Evolutionary conservation across 768 basidiomycete species (phyloP).

Genomic region (Boletus vermiculosoides): DNA sequence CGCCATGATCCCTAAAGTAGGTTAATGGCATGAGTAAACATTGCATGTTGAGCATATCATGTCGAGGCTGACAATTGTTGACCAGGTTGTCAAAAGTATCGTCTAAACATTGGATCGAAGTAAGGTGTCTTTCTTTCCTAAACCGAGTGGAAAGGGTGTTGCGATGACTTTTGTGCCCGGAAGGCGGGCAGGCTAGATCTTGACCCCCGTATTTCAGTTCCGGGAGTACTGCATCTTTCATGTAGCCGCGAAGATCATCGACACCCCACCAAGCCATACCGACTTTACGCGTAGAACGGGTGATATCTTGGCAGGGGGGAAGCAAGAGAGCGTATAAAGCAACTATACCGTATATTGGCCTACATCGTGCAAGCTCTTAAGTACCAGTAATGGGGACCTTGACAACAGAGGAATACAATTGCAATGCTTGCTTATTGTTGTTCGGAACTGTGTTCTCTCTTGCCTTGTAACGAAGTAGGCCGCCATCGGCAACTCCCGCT

Average conservation of each 20-base stretch:
- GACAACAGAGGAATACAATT: constrained; percentile 20
- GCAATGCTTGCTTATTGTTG: constrained; percentile 25
- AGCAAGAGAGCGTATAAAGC: neutral
- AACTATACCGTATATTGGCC: neutral
- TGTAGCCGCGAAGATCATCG: constrained; percentile 35
- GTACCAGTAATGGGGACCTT: constrained; percentile 7
- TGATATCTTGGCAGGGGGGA: neutral
- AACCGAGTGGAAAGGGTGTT: constrained; percentile 35
- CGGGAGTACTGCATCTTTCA: constrained; percentile 35
- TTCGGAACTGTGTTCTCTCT: neutral
- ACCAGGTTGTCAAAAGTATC: constrained; percentile 30
- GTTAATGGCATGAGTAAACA: constrained; percentile 2
- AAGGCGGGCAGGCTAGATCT: constrained; percentile 18
- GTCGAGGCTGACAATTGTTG: constrained; percentile 27
- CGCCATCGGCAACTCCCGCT: constrained; percentile 27
- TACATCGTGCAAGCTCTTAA: constrained; percentile 15
- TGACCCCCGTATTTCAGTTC: constrained; percentile 30
- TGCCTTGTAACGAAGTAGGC: constrained; percentile 9
- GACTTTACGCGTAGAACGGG: neutral
- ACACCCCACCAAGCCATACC: constrained; percentile 30
- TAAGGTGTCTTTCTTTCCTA: constrained; percentile 32
- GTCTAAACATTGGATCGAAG: constrained; percentile 27
- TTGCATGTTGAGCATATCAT: neutral
- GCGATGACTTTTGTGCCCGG: constrained; percentile 36
- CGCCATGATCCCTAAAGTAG: constrained; percentile 23